phyloP scores from a whole-genome alignment of 257 asterid genomes.

The Jacaranda copaia region DNA sequence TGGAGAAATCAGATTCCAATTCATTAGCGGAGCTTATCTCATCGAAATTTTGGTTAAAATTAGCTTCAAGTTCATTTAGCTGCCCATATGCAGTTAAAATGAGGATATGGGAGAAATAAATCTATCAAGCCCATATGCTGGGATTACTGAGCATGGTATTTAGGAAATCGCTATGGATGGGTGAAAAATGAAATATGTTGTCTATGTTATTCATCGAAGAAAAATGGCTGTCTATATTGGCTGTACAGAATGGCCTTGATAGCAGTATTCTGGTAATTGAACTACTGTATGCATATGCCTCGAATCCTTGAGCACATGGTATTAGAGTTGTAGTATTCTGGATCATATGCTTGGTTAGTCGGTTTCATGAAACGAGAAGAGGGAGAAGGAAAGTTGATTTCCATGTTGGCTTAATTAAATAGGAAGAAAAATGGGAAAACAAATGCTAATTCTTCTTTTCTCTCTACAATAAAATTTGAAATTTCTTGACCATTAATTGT shows the following conservation, averaged over 20 bases:
- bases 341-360: neutral
- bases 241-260: neutral
- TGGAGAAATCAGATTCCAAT: constrained; percentile 3
- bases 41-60: neutral
- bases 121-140: neutral
- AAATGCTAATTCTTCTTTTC: neutral
- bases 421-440: neutral
- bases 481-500: neutral
- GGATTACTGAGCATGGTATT: neutral
- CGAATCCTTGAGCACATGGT: neutral
- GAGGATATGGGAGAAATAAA: neutral
- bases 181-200: neutral
- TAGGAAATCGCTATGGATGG: neutral
- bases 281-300: neutral
- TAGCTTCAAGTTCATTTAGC: neutral
- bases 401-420: constrained; percentile 8
- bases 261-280: neutral
- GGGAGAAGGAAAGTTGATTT: neutral
- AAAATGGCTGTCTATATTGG: too few species aligned
- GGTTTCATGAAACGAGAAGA: neutral
- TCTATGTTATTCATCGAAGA: neutral
- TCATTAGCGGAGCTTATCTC: neutral
- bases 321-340: neutral
- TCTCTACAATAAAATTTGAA: neutral
- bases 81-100: neutral